Base-by-base conservation (phyloP, 805 yeast genomes). In the Phaffomyces antillensis region DNA sequence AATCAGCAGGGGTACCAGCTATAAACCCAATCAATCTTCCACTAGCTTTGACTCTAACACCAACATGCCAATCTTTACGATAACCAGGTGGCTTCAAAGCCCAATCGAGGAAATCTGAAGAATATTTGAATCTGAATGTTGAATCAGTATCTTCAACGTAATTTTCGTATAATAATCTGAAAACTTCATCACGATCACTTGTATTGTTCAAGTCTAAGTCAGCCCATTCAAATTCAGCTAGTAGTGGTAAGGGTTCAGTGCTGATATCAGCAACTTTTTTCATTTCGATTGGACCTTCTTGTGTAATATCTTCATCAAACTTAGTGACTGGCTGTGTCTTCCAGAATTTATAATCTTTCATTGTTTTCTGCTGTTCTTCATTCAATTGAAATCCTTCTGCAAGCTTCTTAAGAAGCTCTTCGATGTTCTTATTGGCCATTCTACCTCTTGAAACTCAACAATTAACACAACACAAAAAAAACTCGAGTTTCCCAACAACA, bases 281-380 rank as follows among this genome's bases (percentile, higher is more conserved):
- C 28, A 57, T 52, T 54, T 89, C 95, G 52, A 90, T 87, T 8
- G 95, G 91, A 0, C 96, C 96, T 58, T 88, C 96, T 11, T 70
- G 62, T 7, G 67, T 72, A 38, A 83, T 71, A 37, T 69, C 62
- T 57, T 83, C 93, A 59, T 86, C 86, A 51, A 90, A 79, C 28
- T 71, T 72, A 9, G 89, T 76, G 18, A 93, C 98, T 0, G 99
- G 99, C 66, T 93, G 99, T 3, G 99, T 93, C 59, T 85, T 86
- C 99, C 99, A 93, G 67, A 93, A 93, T 67, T 86, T 87, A 70
- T 90, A 87, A 59, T 90, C 95, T 42, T 85, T 80, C 86, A 89
- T 88, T 20, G 81, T 76, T 51, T 81, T 83, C 54, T 75, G 69
- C 61, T 82, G 83, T 30, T 73, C 69, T 37, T 71, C 79, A n/a